Evolutionary conservation across 1,284 basidiomycete species (phyloP).

Genomic region (Naganishia sp.): DNA sequence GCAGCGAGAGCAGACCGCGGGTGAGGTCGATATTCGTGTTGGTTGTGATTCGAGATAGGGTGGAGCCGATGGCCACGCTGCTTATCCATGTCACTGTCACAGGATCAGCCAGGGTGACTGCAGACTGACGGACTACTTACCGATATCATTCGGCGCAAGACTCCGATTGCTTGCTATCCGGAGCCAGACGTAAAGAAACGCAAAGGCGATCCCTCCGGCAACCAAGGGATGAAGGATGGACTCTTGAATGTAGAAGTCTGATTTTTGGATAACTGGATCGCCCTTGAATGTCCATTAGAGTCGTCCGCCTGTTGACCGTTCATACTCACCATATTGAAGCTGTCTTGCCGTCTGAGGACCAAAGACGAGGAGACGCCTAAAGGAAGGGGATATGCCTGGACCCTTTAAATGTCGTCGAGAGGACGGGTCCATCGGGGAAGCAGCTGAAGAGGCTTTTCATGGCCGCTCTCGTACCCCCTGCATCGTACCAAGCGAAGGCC

Average conservation of each 20-base stretch:
- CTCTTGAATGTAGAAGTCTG: slow-evolving; percentile 11
- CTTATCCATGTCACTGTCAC: slow-evolving; percentile 18
- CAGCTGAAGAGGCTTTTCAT: no score
- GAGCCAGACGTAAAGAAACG: slow-evolving; percentile 10
- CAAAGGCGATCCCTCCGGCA: slow-evolving; percentile 12
- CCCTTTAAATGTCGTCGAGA: no score
- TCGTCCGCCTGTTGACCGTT: no score
- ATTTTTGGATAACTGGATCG: slow-evolving; percentile 1
- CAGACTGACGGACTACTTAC: neutral
- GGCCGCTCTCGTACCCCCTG: no score
- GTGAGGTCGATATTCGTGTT: slow-evolving; percentile 11
- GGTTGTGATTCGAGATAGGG: slow-evolving; percentile 3
- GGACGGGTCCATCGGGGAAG: no score
- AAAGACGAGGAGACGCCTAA: no score
- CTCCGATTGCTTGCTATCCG: slow-evolving; percentile 9
- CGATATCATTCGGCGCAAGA: slow-evolving; percentile 4
- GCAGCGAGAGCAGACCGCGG: slow-evolving; percentile 6
- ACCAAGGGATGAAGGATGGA: slow-evolving; percentile 18
- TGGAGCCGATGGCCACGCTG: slow-evolving; percentile 18
- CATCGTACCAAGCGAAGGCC: no score
- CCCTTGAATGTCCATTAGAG: neutral
- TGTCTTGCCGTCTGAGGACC: no score
- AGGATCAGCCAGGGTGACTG: neutral
- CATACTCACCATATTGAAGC: no score
- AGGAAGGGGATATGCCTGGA: no score